Conservation (phyloP, 1,284 basidiomycete species). For the Moesziomyces antarcticus region DNA sequence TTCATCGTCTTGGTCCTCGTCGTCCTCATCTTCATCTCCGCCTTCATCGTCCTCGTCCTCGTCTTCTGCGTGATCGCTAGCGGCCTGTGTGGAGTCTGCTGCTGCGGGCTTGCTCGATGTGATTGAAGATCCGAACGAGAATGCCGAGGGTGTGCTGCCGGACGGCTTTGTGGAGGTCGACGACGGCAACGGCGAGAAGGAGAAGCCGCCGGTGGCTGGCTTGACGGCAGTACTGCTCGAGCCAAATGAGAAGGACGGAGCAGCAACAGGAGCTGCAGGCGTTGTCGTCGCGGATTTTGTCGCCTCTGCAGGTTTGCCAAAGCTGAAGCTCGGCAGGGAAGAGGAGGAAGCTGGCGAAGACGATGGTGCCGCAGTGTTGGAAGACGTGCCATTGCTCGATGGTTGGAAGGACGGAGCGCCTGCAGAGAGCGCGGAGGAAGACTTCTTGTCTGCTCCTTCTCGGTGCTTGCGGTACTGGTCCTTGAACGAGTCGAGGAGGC, state of each 20-base stretch:
- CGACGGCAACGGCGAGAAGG: slow-evolving; percentile 24
- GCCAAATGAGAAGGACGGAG: slow-evolving; percentile 35
- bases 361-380: slow-evolving; percentile 1
- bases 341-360: slow-evolving; percentile 7
- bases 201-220: slow-evolving; percentile 27
- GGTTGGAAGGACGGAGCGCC: slow-evolving; percentile 21
- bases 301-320: slow-evolving; percentile 21
- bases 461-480: slow-evolving; percentile 40
- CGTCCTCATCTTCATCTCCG: slow-evolving; percentile 16
- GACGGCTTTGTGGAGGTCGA: slow-evolving; percentile 9
- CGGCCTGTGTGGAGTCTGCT: background rate
- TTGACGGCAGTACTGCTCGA: slow-evolving; percentile 13
- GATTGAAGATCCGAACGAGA: slow-evolving; percentile 17
- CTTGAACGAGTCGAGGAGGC: slow-evolving; percentile 26
- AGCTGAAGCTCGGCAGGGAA: slow-evolving; percentile 27
- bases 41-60: slow-evolving; percentile 8
- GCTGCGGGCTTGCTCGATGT: slow-evolving; percentile 3
- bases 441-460: slow-evolving; percentile 11
- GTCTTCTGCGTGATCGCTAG: slow-evolving; percentile 3
- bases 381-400: slow-evolving; percentile 14
- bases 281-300: slow-evolving; percentile 2
- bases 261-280: background rate
- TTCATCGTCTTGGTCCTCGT: slow-evolving; percentile 20
- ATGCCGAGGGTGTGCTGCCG: slow-evolving; percentile 11
- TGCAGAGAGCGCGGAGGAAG: background rate